Percentiles rank a stretch among this genome's conserved stretches.
Evolutionary conservation across 148 eudicot genomes (phyloP).

Genomic region (Rhododendron ovatum): DNA sequence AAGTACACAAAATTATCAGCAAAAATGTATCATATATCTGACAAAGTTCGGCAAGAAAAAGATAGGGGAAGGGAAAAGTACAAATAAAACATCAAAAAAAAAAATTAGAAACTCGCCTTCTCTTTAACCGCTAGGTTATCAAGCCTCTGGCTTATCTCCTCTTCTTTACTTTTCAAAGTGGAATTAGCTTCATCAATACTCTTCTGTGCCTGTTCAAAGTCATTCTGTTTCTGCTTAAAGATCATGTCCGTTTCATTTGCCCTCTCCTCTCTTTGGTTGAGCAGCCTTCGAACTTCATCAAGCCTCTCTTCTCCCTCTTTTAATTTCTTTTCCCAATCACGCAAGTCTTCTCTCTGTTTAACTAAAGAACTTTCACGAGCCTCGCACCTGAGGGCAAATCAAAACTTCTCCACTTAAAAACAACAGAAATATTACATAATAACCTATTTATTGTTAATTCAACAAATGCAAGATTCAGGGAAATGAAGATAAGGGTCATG

Average conservation of each 20-base stretch:
- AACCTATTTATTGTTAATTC: neutral
- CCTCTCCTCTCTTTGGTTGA: conserved; percentile 87
- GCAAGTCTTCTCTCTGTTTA: conserved; percentile 83
- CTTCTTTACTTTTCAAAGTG: conserved; percentile 68
- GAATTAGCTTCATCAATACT: conserved; percentile 52
- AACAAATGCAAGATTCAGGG: neutral
- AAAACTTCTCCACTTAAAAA: neutral
- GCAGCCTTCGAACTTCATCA: conserved; percentile 74
- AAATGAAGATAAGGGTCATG: neutral
- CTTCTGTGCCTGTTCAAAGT: conserved; percentile 62
- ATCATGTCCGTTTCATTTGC: conserved; percentile 68
- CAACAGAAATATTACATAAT: neutral
- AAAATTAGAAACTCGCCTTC: conserved; percentile 37
- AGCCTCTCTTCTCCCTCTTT: conserved; percentile 86
- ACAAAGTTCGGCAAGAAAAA: neutral
- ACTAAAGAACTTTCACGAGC: conserved; percentile 52
- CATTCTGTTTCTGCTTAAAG: conserved; percentile 63
- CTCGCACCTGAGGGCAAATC: conserved; percentile 48
- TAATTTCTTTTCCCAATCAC: conserved; percentile 86
- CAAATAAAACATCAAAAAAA: neutral
- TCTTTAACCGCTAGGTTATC: conserved; percentile 54
- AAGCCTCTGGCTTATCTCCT: conserved; percentile 58
- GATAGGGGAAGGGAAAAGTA: neutral
- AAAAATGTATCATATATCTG: neutral
- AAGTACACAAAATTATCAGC: neutral